Conservation (phyloP, 129 eudicot genomes). For the Tagetes patula region DNA sequence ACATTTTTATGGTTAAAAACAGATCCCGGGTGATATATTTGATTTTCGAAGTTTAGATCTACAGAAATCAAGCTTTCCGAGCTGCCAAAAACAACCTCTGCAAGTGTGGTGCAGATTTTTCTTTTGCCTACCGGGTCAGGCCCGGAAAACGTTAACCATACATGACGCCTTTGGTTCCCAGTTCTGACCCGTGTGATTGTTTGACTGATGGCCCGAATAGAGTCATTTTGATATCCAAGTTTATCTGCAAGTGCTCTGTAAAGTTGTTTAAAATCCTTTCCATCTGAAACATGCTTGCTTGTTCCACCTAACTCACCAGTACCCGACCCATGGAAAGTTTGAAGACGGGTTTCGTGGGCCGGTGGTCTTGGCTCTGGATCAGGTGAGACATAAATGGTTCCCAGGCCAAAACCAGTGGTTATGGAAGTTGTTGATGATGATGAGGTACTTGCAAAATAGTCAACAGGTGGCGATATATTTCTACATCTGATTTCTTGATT, state of each 20-base stretch:
- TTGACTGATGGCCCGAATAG: slow-evolving; percentile 52
- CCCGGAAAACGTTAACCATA: slow-evolving; percentile 79
- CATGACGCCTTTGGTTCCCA: slow-evolving; percentile 43
- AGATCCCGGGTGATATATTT: slow-evolving; percentile 22
- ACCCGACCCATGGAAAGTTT: slow-evolving; percentile 32
- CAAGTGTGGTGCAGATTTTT: slow-evolving; percentile 62
- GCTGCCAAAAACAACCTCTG: slow-evolving; percentile 61
- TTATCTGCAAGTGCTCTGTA: slow-evolving; percentile 54
- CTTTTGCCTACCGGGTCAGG: slow-evolving; percentile 72
- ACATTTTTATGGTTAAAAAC: slow-evolving; percentile 38
- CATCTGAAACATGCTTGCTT: slow-evolving; percentile 7
- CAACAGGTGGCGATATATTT: slow-evolving; percentile 37
- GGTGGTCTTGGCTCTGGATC: slow-evolving; percentile 29
- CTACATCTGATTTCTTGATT: slow-evolving; percentile 29
- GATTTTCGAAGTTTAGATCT: slow-evolving; percentile 48
- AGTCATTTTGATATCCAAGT: slow-evolving; percentile 66
- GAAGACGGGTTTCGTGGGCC: slow-evolving; percentile 26
- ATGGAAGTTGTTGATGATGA: slow-evolving; percentile 47
- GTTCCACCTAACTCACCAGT: not conserved
- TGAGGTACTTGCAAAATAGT: slow-evolving; percentile 33
- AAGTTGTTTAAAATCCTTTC: slow-evolving; percentile 57
- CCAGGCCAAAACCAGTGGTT: slow-evolving; percentile 80
- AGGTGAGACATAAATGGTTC: slow-evolving; percentile 46
- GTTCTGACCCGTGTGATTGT: slow-evolving; percentile 52
- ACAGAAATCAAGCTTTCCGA: slow-evolving; percentile 41